These are phyloP conservation scores for Corylus americana DNA, from an alignment of 306 rosid genomes.

Conservation along the genomic window DNA sequence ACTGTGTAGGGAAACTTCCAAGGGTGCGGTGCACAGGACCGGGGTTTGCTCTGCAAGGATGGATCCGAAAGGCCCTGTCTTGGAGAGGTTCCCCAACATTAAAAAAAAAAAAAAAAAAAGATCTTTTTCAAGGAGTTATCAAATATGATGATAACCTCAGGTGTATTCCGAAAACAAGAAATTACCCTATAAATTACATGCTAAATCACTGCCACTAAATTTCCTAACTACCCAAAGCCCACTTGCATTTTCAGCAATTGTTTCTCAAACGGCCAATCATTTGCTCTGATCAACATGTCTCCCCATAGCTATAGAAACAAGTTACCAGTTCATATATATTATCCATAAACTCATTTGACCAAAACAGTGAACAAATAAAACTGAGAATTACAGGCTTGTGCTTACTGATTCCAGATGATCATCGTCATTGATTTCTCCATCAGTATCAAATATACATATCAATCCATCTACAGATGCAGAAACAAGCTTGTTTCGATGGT, in stretches of 20 bases:
- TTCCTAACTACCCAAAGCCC: background rate
- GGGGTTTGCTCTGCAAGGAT: no score
- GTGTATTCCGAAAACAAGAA: background rate
- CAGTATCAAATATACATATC: constrained; percentile 81
- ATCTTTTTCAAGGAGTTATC: background rate
- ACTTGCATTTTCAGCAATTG: background rate
- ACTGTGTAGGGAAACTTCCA: no score
- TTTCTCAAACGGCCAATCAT: background rate
- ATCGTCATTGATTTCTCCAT: constrained; percentile 79
- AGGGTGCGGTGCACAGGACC: no score
- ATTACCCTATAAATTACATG: background rate
- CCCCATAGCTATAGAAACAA: background rate
- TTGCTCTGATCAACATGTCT: background rate
- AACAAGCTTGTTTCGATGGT: constrained; percentile 67
- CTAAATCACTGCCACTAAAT: background rate
- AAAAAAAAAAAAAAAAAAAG: no score
- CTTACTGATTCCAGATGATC: constrained; percentile 89
- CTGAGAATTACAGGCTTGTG: background rate
- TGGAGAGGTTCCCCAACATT: no score
- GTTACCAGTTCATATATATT: background rate
- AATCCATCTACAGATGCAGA: constrained; percentile 95
- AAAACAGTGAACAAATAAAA: background rate
- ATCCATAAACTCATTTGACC: background rate
- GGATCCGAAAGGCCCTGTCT: no score
- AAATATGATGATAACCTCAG: background rate